Evolutionary conservation across 2,329 filamentous ascomycete species (phyloP).

Genomic region (Venturia aucupariae): DNA sequence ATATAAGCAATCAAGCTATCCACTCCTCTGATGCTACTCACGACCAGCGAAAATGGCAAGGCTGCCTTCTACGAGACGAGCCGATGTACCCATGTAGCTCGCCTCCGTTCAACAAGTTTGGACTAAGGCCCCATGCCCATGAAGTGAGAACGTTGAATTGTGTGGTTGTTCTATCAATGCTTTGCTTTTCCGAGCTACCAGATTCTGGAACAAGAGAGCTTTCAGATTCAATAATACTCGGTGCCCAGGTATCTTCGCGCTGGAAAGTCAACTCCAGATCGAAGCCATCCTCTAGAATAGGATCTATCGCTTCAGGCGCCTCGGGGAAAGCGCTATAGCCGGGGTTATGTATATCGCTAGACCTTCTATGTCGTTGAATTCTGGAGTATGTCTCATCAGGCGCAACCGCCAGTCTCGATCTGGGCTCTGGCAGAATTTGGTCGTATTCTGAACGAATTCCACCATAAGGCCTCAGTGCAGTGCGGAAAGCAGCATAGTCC

Average conservation of each 20-base stretch:
- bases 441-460: background rate
- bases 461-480: background rate
- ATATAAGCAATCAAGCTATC: background rate
- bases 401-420: background rate
- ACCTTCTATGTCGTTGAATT: background rate
- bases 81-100: background rate
- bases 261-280: background rate
- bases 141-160: background rate
- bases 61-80: background rate
- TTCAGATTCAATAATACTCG: background rate
- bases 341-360: background rate
- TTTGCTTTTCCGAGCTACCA: background rate
- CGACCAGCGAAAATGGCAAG: constrained; percentile 2
- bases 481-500: background rate
- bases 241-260: background rate
- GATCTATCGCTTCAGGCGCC: background rate
- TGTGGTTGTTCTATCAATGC: background rate
- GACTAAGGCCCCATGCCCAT: background rate
- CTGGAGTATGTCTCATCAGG: background rate
- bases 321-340: background rate
- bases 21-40: background rate
- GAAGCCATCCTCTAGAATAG: background rate
- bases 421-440: background rate
- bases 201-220: background rate
- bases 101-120: background rate